Percentiles rank a stretch among this genome's conserved stretches.
These are phyloP conservation scores for Solanum habrochaites DNA, from an alignment of 257 asterid species.

Conservation along the genomic window DNA sequence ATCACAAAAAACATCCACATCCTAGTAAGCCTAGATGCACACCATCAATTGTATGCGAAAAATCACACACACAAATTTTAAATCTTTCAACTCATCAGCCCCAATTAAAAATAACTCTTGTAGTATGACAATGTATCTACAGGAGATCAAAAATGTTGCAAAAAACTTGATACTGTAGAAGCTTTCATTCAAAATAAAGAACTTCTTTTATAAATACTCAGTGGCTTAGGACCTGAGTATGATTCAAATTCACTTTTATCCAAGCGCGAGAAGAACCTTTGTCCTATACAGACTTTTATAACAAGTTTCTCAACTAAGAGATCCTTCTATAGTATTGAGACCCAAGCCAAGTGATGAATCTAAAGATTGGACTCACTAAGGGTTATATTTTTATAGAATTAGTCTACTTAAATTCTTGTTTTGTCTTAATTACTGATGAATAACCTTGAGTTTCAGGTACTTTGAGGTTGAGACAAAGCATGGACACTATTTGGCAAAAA, in stretches of 20 bases:
- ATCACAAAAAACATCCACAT: too few relatives aligned
- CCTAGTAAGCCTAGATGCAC: too few relatives aligned
- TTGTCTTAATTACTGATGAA: too few relatives aligned
- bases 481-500: too few relatives aligned
- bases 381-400: too few relatives aligned
- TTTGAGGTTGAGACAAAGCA: too few relatives aligned
- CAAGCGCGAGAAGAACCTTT: background rate
- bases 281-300: background rate
- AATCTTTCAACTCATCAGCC: background rate
- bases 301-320: background rate
- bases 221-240: background rate
- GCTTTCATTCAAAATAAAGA: background rate
- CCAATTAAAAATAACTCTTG: background rate
- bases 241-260: background rate
- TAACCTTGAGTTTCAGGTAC: too few relatives aligned
- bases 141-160: background rate
- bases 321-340: too few relatives aligned
- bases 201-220: background rate
- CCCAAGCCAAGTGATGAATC: too few relatives aligned
- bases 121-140: background rate
- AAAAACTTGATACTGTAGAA: background rate
- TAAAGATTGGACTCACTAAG: too few relatives aligned
- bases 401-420: too few relatives aligned
- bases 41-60: background rate
- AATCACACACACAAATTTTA: background rate